Base-by-base conservation (phyloP, 129 eudicot genomes). In the Centrapalus pauciflorus region DNA sequence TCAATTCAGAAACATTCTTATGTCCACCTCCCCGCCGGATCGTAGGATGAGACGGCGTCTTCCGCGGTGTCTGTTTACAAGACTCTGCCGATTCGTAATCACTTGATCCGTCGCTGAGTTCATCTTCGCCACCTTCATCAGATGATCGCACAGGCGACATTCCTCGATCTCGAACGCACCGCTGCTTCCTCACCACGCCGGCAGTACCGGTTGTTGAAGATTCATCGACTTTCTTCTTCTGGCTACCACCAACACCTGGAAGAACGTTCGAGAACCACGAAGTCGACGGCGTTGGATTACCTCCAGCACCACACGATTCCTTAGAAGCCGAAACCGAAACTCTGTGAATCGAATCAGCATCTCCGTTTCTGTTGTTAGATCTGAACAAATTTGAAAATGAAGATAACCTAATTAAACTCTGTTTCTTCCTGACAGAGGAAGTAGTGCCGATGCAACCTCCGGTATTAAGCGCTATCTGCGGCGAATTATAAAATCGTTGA, bases 91-190 rank as follows among this genome's bases (percentile, higher is more conserved):
- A 74, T 34, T 81, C 76, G 76, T 59, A 65, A 0, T 77, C 92
- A 48, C 87, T 82, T 14, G 85, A 73, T 40, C 34, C 82, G 3
- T 67, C 84, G 65, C 30, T 21, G 65, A 61, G 32, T 32, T 74
- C 76, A 9, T 66, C 82, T 14, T 79, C 85, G 5, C 59, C 81
- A 29, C 69, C 87, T n/a, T 77, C 86, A 29, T 72, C 78, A 4
- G 86, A 68, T 28, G 43, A 59, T 40, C 80, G 58, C 40, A 61
- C 93, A 14, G 96, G 96, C 17, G 93, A 80, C 83, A 82, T 76
- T 67, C 96, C 96, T 0, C 86, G 74, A 60, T 74, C 77, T 8
- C 79, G 76, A 19, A 51, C 30, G 43, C 19, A 50, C 69, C 81
- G 82, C 32, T 16, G 54, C 40, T 7, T 77, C 65, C 80, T 68